phyloP scores from a whole-genome alignment of 257 asterid species.

The Rhazya stricta region DNA sequence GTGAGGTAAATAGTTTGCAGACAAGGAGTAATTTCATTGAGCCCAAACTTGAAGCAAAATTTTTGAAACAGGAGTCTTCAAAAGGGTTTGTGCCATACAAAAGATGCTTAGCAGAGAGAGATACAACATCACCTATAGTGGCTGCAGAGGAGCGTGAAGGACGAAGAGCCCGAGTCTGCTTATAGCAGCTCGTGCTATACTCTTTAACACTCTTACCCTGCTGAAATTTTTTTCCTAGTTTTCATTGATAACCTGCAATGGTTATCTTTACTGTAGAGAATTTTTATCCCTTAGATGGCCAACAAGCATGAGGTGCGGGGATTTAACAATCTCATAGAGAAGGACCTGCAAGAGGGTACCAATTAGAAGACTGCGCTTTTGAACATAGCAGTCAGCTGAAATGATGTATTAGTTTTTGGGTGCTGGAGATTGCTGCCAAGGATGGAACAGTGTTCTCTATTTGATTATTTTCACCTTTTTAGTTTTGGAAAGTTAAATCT shows the following conservation, averaged over 20 bases:
- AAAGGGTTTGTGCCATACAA: constrained; percentile 74
- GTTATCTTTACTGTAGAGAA: constrained; percentile 6
- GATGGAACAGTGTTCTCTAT: constrained; percentile 1
- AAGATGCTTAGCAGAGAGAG: constrained; percentile 46
- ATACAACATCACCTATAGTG: constrained; percentile 32
- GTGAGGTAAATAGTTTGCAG: constrained; percentile 15
- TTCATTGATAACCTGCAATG: not conserved
- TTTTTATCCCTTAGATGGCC: not conserved
- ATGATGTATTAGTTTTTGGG: not conserved
- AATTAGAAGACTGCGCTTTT: not conserved
- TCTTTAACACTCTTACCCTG: not conserved
- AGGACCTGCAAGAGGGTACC: constrained; percentile 2
- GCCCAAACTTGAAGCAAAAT: constrained; percentile 14
- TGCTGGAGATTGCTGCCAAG: not conserved
- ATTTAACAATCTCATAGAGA: not conserved
- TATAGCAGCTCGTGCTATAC: constrained; percentile 25
- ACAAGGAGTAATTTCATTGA: constrained; percentile 22
- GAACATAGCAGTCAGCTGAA: not conserved
- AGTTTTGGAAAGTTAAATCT: constrained; percentile 3
- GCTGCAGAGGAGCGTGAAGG: constrained; percentile 43
- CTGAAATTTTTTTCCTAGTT: not conserved
- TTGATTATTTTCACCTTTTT: constrained; percentile 1
- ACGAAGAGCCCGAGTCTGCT: constrained; percentile 54
- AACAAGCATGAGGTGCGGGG: not conserved
- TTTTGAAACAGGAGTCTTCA: constrained; percentile 16